Base-by-base conservation (phyloP, 345 rosid species). In the Hevea brasiliensis region DNA sequence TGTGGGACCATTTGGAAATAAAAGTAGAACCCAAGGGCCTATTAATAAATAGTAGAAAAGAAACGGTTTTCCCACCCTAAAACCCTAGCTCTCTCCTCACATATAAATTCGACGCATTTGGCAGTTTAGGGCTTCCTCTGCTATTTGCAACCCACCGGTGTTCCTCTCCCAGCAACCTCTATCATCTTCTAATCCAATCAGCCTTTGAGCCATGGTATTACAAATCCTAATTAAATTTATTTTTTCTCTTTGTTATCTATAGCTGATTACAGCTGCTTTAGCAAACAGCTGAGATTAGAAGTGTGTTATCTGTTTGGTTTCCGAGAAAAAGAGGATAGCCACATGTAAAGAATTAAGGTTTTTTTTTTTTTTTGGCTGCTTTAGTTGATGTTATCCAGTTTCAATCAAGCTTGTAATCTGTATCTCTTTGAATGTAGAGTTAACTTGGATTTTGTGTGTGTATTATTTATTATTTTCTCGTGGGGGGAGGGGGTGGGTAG, bases 1-100 rank as follows among this genome's bases (percentile, higher is more conserved):
- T 50, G 35, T 21, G 47, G 40, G 26, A 3, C 11, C 29, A 45
- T 6, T 20, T 20, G 1, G 10, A 48, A 71, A 59, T 59, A 44
- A 7, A 12, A 44, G 4, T 3, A 17, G 1, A 70, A 9, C 17
- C 45, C 8, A 44, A 60, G 66, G 74, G 37, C 57, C 7, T 24
- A 10, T 13, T 18, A 71, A 14, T 48, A 59, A n/a, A n/a, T n/a
- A n/a, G n/a, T n/a, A n/a, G n/a, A n/a, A 58, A 71, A 60, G 0
- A 48, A 21, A 58, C 18, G 20, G 13, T 58, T 57, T 32, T 55
- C 7, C 47, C 50, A 35, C 55, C 21, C 32, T 11, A 44, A 71
- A 72, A 72, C 74, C 74, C 74, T 72, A 48, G 24, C 74, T 21
- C 56, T 27, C 45, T 37, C 24, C 32, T 61, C 57, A 21, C 15